A percentile compares a stretch with the other conserved stretches of the same genome.
These are phyloP conservation scores for Solanum bulbocastanum DNA, from an alignment of 257 asterid genomes.

Conservation along the genomic window DNA sequence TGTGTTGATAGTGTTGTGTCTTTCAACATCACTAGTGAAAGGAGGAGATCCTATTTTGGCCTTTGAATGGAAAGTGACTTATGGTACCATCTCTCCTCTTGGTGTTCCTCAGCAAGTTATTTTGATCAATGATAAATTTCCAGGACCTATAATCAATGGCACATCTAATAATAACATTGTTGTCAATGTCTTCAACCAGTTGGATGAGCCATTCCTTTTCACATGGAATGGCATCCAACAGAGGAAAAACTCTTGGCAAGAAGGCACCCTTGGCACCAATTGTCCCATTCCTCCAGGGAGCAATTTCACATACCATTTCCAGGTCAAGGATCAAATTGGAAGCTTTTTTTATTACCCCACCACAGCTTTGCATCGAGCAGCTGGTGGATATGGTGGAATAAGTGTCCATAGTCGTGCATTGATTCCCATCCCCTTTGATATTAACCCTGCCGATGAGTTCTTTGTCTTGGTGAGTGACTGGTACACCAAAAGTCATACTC, in stretches of 20 bases:
- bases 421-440: conserved; percentile 48
- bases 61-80: conserved; percentile 41
- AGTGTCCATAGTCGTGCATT: conserved; percentile 37
- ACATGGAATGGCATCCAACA: conserved; percentile 62
- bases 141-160: conserved; percentile 60
- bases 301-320: conserved; percentile 44
- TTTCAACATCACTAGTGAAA: conserved; percentile 10
- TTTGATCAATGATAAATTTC: conserved; percentile 49
- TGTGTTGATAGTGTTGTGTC: conserved; percentile 6
- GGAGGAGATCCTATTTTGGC: conserved; percentile 42
- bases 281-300: conserved; percentile 54
- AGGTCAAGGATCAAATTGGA: conserved; percentile 70
- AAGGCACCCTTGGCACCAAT: conserved; percentile 41
- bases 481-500: conserved; percentile 37
- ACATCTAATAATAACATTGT: conserved; percentile 66
- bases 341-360: conserved; percentile 47
- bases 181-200: conserved; percentile 45
- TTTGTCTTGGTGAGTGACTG: conserved; percentile 49
- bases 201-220: conserved; percentile 52
- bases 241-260: conserved; percentile 70
- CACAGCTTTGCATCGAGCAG: conserved; percentile 42
- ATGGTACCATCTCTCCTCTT: conserved; percentile 43
- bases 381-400: conserved; percentile 49
- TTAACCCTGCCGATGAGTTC: conserved; percentile 30
- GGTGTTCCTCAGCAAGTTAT: conserved; percentile 58